phyloP scores from a whole-genome alignment of 1,284 basidiomycete species.

The Trichosporon faecale region DNA sequence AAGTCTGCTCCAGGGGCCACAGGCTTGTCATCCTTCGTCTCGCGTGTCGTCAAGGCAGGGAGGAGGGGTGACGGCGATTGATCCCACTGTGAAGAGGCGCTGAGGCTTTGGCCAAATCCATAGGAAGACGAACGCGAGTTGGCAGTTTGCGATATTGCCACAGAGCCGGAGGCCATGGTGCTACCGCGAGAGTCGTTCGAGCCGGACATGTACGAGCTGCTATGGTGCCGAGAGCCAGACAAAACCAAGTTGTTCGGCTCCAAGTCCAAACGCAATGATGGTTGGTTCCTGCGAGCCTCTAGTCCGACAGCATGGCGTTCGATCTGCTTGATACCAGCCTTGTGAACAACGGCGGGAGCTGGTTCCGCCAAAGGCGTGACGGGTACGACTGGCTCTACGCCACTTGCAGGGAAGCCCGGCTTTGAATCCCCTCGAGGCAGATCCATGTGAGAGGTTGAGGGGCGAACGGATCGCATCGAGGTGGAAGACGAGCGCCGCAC shows the following conservation, averaged over 20 bases:
- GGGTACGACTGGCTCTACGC: not conserved
- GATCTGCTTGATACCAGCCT: conserved; percentile 3
- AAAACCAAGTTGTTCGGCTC: conserved; percentile 36
- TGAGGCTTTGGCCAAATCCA: conserved; percentile 32
- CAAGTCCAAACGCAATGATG: conserved; percentile 48
- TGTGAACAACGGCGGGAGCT: not conserved
- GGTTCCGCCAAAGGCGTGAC: not conserved
- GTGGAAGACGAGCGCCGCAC: conserved; percentile 30
- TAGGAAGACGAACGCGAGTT: conserved; percentile 38
- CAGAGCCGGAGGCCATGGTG: not conserved
- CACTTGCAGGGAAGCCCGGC: not conserved
- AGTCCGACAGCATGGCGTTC: conserved; percentile 19
- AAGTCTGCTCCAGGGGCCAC: conserved; percentile 45
- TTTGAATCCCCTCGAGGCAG: conserved; percentile 21
- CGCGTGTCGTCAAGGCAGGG: not conserved
- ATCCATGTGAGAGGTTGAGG: conserved; percentile 36
- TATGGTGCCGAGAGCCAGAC: not conserved
- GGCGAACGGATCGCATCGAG: conserved; percentile 31
- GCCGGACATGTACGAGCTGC: conserved; percentile 6
- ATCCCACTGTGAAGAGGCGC: conserved; percentile 38
- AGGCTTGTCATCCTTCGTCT: conserved; percentile 22
- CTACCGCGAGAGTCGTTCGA: not conserved
- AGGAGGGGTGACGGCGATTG: conserved; percentile 45
- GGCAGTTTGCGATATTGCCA: not conserved
- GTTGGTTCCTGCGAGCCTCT: conserved; percentile 47